Evolutionary conservation across 179 eudicot species (phyloP), one percentile per base, ranked within the genome.

Genomic region (Corrigiola litoralis): DNA sequence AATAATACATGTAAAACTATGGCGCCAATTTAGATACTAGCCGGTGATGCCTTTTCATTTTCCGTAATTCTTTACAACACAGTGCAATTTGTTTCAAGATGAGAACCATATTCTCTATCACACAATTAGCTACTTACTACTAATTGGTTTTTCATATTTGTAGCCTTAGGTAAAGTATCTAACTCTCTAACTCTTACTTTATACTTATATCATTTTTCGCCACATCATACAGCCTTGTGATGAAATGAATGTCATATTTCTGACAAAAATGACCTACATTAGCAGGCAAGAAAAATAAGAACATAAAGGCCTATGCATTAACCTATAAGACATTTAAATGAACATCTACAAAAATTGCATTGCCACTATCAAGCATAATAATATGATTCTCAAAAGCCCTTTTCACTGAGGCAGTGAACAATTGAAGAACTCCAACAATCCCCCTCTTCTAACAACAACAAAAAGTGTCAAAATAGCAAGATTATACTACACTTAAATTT

Each of bases 341-440:
- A 40, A 20, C 32, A 49, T 47, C 23, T 37, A 54, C 23, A 24
- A 18, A 36, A 8, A 24, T 13, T n/a, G 28, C n/a, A 6, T 4
- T 21, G 21, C 18, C 2, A 10, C 36, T 33, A 18, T 9, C 44
- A 6, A 38, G 44, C 10, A 9, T 55, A 21, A 12, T 4, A 24
- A 21, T 34, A 51, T 37, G 47, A 57, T 64, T 32, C 6, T 14
- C 61, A 33, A 34, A 73, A 27, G 38, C 32, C 46, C 45, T 17
- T 54, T 31, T 52, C 61, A 36, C 37, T 27, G 51, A 61, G 65
- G 17, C 64, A 55, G 3, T 74, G 52, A 55, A 68, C 44, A 58
- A 41, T 17, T 57, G 59, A 57, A 28, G 59, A 41, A 21, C 8
- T 37, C 40, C 33, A 12, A 11, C 45, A 65, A 40, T 10, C 52